Evolutionary conservation across 106 monocot species (phyloP).

Genomic region (Apostasia shenzhenica): DNA sequence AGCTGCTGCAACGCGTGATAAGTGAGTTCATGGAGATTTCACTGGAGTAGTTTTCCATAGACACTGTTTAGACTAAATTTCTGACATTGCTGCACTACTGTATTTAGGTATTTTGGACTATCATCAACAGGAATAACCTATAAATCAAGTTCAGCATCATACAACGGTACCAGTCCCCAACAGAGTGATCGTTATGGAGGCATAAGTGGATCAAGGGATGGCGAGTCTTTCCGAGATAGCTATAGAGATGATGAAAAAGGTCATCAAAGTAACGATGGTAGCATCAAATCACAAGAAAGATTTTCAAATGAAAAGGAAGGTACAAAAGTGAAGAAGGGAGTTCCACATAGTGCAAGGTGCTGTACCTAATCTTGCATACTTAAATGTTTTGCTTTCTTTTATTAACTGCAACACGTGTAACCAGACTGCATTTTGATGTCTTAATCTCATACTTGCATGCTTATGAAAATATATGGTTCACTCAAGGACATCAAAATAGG

Average conservation of each 20-base stretch:
- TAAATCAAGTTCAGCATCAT: slow-evolving; percentile 66
- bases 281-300: slow-evolving; percentile 14
- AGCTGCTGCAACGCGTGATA: slow-evolving; percentile 83
- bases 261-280: slow-evolving; percentile 11
- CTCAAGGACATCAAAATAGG: too few relatives aligned
- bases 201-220: slow-evolving; percentile 36
- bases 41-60: background rate
- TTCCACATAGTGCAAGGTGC: slow-evolving; percentile 16
- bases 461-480: too few relatives aligned
- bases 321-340: slow-evolving; percentile 32
- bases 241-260: slow-evolving; percentile 33
- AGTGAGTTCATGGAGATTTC: slow-evolving; percentile 39
- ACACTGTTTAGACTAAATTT: background rate
- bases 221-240: slow-evolving; percentile 42
- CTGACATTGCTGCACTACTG: slow-evolving; percentile 6
- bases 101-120: slow-evolving; percentile 78
- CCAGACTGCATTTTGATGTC: background rate
- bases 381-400: background rate
- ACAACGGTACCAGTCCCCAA: slow-evolving; percentile 25
- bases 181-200: slow-evolving; percentile 43
- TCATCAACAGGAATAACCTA: slow-evolving; percentile 78
- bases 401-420: background rate
- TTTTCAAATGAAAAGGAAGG: slow-evolving; percentile 17
- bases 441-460: background rate
- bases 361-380: background rate